Percentiles rank a stretch among this genome's conserved stretches.
Conservation (phyloP, 345 rosid genomes). For the Hibiscus trionum region DNA sequence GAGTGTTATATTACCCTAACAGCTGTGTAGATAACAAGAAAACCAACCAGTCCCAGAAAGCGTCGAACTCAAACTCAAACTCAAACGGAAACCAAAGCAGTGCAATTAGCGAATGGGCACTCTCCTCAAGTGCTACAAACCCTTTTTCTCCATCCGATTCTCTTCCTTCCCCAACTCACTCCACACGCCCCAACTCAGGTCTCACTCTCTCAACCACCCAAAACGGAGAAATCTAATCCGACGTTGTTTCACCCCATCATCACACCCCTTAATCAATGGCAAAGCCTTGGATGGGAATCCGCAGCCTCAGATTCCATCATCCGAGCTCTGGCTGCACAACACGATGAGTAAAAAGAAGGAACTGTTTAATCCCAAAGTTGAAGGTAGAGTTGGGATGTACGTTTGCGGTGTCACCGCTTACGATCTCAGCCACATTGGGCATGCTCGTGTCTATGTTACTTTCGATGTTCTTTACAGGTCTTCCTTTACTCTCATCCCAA, state of each 20-base stretch:
- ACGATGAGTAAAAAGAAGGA: conserved; percentile 79
- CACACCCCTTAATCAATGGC: conserved; percentile 19
- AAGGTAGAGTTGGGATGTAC: conserved; percentile 90
- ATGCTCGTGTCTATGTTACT: conserved; percentile 88
- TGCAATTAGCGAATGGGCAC: conserved; percentile 38
- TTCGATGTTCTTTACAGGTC: conserved; percentile 88
- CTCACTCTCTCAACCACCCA: conserved; percentile 15
- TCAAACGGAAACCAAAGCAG: neutral
- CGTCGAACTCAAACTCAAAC: neutral
- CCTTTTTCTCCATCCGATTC: conserved; percentile 34
- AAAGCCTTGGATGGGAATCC: neutral
- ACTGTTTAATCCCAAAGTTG: conserved; percentile 59
- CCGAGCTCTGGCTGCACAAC: conserved; percentile 71
- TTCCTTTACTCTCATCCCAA: neutral
- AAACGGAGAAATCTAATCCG: conserved; percentile 23
- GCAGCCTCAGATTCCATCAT: conserved; percentile 6
- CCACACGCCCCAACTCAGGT: conserved; percentile 17
- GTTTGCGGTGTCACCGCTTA: conserved; percentile 97
- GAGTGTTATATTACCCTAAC: too few species aligned
- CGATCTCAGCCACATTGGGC: conserved; percentile 93
- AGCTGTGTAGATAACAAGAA: neutral
- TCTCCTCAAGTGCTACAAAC: conserved; percentile 42
- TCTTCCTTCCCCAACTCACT: conserved; percentile 23
- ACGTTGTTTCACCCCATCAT: conserved; percentile 36
- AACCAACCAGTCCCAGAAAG: neutral